Percentiles rank a stretch among this genome's conserved stretches.
Evolutionary conservation across 441 rosid species (phyloP).

Genomic region (Lepidium campestre): DNA sequence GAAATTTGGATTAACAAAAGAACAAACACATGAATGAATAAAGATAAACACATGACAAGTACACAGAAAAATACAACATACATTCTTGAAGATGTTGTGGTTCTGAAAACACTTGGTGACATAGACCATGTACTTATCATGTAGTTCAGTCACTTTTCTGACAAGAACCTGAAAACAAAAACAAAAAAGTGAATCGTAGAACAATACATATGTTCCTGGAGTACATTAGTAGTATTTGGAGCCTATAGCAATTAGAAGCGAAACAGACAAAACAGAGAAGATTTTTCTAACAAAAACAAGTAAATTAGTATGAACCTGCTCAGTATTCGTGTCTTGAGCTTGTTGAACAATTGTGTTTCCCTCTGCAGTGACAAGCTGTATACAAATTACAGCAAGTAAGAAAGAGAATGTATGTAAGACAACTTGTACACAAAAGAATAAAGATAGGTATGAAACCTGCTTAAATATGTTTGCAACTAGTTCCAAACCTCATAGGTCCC

Average conservation of each 20-base stretch:
- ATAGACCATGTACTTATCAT: conserved; percentile 78
- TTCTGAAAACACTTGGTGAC: conserved; percentile 74
- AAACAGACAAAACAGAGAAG: neutral
- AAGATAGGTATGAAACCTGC: conserved; percentile 44
- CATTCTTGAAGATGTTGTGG: conserved; percentile 89
- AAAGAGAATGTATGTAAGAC: neutral
- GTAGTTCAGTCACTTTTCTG: conserved; percentile 78
- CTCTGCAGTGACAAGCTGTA: conserved; percentile 84
- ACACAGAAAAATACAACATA: conserved; percentile 18
- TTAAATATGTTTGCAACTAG: conserved; percentile 76
- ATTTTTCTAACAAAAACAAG: neutral
- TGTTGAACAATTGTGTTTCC: conserved; percentile 84
- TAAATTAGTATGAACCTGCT: conserved; percentile 38
- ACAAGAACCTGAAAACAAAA: conserved; percentile 60
- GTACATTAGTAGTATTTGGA: conserved; percentile 43
- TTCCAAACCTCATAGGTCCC: conserved; percentile 67
- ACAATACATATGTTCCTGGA: conserved; percentile 85
- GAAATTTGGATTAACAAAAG: neutral
- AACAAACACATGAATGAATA: neutral
- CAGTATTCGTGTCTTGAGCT: conserved; percentile 80
- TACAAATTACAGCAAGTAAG: conserved; percentile 7
- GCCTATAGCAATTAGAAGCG: conserved; percentile 34
- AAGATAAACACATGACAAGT: neutral
- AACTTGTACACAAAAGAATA: neutral
- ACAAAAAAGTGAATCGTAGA: neutral